Evolutionary conservation across 2,329 filamentous ascomycete genomes (phyloP).

Genomic region (Daldinia sp.): DNA sequence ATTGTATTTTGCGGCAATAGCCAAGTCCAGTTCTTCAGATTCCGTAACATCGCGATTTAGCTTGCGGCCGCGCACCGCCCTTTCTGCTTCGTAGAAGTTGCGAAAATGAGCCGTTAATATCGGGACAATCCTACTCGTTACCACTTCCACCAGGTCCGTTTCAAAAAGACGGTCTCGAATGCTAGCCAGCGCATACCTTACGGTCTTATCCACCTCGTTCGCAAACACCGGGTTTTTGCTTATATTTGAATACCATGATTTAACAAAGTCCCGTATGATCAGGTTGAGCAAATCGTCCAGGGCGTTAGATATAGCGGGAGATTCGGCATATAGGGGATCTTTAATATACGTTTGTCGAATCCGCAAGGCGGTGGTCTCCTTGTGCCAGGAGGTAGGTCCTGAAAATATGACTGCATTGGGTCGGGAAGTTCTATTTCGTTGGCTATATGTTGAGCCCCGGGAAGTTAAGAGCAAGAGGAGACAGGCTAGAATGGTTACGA

Average conservation of each 20-base stretch:
- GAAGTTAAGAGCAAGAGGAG: conserved; percentile 73
- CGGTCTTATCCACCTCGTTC: conserved; percentile 85
- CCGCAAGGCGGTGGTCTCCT: conserved; percentile 75
- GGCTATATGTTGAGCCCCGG: conserved; percentile 60
- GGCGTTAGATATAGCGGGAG: conserved; percentile 80
- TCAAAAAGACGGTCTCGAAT: conserved; percentile 78
- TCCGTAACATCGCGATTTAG: conserved; percentile 92
- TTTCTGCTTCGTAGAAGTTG: conserved; percentile 92
- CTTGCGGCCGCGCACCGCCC: conserved; percentile 85
- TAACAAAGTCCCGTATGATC: conserved; percentile 85
- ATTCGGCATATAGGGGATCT: conserved; percentile 78
- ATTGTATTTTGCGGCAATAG: conserved; percentile 93
- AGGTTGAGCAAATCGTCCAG: conserved; percentile 83
- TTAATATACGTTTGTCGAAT: conserved; percentile 75
- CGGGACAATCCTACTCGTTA: conserved; percentile 86
- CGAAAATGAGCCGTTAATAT: conserved; percentile 89
- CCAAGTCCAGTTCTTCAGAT: conserved; percentile 93
- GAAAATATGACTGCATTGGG: conserved; percentile 70
- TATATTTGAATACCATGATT: conserved; percentile 89
- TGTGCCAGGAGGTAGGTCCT: conserved; percentile 72
- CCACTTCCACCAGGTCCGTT: conserved; percentile 85
- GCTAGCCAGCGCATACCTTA: conserved; percentile 78
- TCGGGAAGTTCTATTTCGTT: conserved; percentile 56
- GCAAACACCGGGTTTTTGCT: conserved; percentile 83
- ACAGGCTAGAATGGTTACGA: conserved; percentile 67